A percentile compares a stretch with the other conserved stretches of the same genome.
Conservation (phyloP, 352 stramenopile genomes). For the Phytophthora constricta region DNA sequence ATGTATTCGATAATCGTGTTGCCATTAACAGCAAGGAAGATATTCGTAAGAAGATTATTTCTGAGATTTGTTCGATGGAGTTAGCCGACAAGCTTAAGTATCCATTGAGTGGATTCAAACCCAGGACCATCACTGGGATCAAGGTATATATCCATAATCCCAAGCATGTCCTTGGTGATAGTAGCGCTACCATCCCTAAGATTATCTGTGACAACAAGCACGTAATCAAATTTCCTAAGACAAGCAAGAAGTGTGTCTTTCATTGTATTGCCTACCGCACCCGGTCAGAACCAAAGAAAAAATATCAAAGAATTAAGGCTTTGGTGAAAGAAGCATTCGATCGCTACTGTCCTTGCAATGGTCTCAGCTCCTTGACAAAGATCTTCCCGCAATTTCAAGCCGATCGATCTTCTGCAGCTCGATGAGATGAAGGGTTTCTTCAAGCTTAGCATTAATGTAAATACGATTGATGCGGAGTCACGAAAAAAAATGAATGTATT, state of each 20-base stretch:
- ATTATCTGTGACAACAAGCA: slow-evolving; percentile 9
- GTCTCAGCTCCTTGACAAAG: not conserved
- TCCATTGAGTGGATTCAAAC: not conserved
- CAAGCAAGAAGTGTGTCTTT: slow-evolving; percentile 14
- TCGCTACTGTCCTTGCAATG: not conserved
- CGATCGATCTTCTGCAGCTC: slow-evolving; percentile 12
- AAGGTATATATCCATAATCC: not conserved
- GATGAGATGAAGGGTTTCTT: slow-evolving; percentile 15
- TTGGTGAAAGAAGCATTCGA: too few species aligned
- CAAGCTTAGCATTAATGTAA: slow-evolving; percentile 4
- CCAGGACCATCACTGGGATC: not conserved
- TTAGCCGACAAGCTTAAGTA: not conserved
- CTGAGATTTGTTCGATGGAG: not conserved
- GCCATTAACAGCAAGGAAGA: not conserved
- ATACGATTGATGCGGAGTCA: slow-evolving; percentile 4
- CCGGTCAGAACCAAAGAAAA: not conserved
- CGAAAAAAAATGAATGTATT: slow-evolving; percentile 8
- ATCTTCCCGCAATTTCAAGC: slow-evolving; percentile 3
- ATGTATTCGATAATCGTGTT: not conserved
- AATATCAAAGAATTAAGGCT: not conserved
- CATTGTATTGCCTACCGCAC: slow-evolving; percentile 16
- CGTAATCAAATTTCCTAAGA: slow-evolving; percentile 13
- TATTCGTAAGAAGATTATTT: slow-evolving; percentile 7
- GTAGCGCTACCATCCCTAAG: too few species aligned
- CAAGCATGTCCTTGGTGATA: slow-evolving; percentile 12